These are phyloP conservation scores for Alloteropsis semialata DNA, from an alignment of 176 grass and related monocot genomes.

Conservation along the genomic window DNA sequence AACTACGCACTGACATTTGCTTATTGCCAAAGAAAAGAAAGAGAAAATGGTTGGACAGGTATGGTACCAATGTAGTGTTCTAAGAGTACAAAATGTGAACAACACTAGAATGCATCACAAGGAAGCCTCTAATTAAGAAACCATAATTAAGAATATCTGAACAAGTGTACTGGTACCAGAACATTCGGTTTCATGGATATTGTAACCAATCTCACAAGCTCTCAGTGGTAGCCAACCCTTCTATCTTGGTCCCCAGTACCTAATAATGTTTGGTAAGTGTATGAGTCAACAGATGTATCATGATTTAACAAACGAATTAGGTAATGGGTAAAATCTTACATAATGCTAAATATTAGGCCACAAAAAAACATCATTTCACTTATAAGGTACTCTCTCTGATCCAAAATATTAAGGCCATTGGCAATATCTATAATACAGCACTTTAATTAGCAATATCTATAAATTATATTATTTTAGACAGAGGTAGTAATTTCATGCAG, in stretches of 20 bases:
- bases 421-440: too few species aligned
- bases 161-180: constrained; percentile 28
- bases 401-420: too few species aligned
- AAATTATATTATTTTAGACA: not conserved
- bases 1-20: constrained; percentile 9
- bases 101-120: constrained; percentile 20
- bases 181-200: constrained; percentile 10
- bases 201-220: constrained; percentile 17
- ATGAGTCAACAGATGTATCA: constrained; percentile 14
- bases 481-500: not conserved
- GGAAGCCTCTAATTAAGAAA: constrained; percentile 8
- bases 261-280: constrained; percentile 33
- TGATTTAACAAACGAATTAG: constrained; percentile 21
- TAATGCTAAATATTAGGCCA: not conserved
- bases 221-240: constrained; percentile 12
- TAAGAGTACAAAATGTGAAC: constrained; percentile 26
- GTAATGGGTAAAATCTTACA: not conserved
- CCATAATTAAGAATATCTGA: constrained; percentile 22
- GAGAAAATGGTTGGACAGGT: not conserved
- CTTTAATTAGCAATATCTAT: too few species aligned
- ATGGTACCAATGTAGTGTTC: constrained; percentile 21
- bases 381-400: not conserved
- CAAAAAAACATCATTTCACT: not conserved
- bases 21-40: constrained; percentile 22
- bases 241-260: constrained; percentile 28